Percentiles rank a stretch among this genome's conserved stretches.
These are phyloP conservation scores for Boletus subparvulus DNA, from an alignment of 768 basidiomycete genomes.

Conservation along the genomic window DNA sequence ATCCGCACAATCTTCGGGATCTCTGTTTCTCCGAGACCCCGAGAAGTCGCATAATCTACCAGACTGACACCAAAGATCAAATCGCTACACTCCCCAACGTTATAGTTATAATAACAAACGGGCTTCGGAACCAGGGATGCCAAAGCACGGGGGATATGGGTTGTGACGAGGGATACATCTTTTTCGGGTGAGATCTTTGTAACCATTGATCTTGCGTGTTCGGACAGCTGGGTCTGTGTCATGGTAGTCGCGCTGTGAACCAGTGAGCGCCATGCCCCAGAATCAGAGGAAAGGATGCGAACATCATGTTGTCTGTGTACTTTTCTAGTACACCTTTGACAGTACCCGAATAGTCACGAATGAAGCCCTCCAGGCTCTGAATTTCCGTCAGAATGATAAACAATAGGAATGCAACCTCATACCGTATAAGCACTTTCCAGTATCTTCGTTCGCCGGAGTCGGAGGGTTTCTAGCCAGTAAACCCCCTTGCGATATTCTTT, in stretches of 20 bases:
- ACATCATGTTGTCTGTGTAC: conserved; percentile 81
- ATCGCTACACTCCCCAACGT: conserved; percentile 84
- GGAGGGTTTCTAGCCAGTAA: conserved; percentile 89
- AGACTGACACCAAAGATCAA: conserved; percentile 87
- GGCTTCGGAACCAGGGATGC: conserved; percentile 67
- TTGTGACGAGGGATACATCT: conserved; percentile 60
- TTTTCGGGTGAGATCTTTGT: conserved; percentile 67
- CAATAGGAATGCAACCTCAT: conserved; percentile 16
- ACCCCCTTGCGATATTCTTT: conserved; percentile 89
- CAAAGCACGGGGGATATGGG: conserved; percentile 60
- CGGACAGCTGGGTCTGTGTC: conserved; percentile 73
- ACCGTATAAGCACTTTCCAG: conserved; percentile 81
- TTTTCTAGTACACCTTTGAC: conserved; percentile 64
- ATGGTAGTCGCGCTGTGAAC: conserved; percentile 66
- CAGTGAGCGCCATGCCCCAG: background rate
- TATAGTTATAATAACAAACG: conserved; percentile 71
- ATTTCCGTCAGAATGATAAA: conserved; percentile 10
- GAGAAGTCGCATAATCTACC: conserved; percentile 84
- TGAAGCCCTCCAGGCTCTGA: conserved; percentile 80
- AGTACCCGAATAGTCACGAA: conserved; percentile 64
- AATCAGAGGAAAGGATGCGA: conserved; percentile 4
- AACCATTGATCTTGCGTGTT: conserved; percentile 60
- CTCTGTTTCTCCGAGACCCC: conserved; percentile 67
- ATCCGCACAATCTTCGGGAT: conserved; percentile 79
- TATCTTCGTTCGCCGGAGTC: conserved; percentile 78